Evolutionary conservation across 1,284 basidiomycete species (phyloP), one percentile per base, ranked within the genome.

Genomic region (Irpex sp.): DNA sequence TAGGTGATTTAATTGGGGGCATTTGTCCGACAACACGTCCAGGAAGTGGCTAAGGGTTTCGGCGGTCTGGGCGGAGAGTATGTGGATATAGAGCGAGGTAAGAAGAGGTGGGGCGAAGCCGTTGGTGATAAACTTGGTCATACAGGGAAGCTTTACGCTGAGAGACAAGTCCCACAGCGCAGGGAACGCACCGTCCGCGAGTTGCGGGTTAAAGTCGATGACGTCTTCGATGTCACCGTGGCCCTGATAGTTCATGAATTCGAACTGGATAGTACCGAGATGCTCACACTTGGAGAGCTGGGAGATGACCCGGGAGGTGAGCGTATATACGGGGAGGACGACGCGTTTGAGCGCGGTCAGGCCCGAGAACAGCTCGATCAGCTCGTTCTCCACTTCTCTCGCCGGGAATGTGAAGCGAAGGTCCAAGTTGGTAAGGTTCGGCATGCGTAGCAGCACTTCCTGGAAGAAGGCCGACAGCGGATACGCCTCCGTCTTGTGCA

Each of bases 391-490:
- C 49, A 83, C 78, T 6, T 70, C 65, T 38, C 64, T 65, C 21
- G 81, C 77, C 1, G 81, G 71, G 34, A 72, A 73, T 0, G 62
- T 21, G 58, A 80, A 77, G 3, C 75, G 75, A 5, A 87, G 69
- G 60, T 83, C 76, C 48, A 89, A 72, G 2, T 73, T 67, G 0
- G 73, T 78, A 31, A 87, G 74, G 36, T 74, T 72, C 0, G 86
- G 85, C 77, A 85, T 85, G 3, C 86, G 79, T 2, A 79, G 73
- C 3, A 75, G 73, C 34, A 88, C 68, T 65, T 87, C 83, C 51
- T 81, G 74, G 65, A 86, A 81, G 64, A 82, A 82, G 0, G 78
- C 38, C 11, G 60, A 54, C 17, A 71, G 36, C 57, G 70, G 71
- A 57, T 74, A 67, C 57, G 72, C 26, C 56, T 67, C 34, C 37